Evolutionary conservation across 805 yeast species (phyloP), one percentile per base, ranked within the genome.

Genomic region (Pichia sporocuriosa): DNA sequence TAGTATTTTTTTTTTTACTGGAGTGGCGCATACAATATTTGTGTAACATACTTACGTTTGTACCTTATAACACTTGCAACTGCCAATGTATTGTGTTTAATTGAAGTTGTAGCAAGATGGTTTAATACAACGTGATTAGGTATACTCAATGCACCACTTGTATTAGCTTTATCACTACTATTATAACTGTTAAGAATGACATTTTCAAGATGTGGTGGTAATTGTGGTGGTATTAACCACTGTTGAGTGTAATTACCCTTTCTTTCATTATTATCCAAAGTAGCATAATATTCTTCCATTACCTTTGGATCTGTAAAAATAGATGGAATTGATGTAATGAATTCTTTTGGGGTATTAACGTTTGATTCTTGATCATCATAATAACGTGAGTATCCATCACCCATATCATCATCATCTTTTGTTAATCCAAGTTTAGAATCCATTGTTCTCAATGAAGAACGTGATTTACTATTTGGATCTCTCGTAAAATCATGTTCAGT

Each of bases 121-220:
- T 89, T 89, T 53, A 89, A 68, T 20, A 89, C 95, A 43, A 89
- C 97, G 59, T 89, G 97, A 58, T 89, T 87, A 12, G 97, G 97
- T 43, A 88, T 87, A 9, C 95, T 93, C 51, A 88, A 66, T 1
- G 95, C 95, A 42, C 95, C 95, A 29, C 85, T 75, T 52, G 83
- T 84, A 59, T 88, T 90, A 55, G 84, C 88, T 52, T 70, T 74
- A 52, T 81, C 86, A 52, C 75, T 65, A 32, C 61, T 59, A 51
- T 68, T 70, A 67, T 73, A 82, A 51, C 80, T 79, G 66, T 90
- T 90, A 56, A 90, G 72, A 42, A 93, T 88, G 42, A 93, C 97
- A 55, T 84, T 83, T 59, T 93, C 98, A 46, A 93, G 70, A 61
- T 90, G 98, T 9, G 98, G 98, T 8, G 98, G 98, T 37, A 93